These are phyloP conservation scores for Diaporthe ampelina DNA, from an alignment of 2,329 filamentous ascomycete genomes.

Conservation along the genomic window DNA sequence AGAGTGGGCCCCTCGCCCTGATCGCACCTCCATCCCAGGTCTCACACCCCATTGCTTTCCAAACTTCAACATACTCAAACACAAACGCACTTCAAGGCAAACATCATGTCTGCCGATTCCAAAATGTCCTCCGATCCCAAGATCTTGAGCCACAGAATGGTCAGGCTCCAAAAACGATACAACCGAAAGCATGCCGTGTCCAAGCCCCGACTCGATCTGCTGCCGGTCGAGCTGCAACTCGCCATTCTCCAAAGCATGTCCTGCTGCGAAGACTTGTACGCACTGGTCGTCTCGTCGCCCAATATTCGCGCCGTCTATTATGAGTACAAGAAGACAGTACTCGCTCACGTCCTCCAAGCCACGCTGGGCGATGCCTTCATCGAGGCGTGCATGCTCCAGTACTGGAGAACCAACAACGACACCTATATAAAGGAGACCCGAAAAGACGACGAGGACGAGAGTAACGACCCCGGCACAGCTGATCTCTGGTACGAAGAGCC, in stretches of 20 bases:
- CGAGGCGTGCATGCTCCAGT: constrained; percentile 4
- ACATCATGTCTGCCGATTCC: background rate
- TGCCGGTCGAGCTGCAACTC: background rate
- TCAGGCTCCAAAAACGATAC: background rate
- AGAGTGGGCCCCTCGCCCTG: too few relatives aligned
- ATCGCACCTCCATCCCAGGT: too few relatives aligned
- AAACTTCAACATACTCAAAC: too few relatives aligned
- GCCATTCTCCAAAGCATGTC: background rate
- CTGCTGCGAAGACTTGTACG: background rate
- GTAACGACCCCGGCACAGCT: too few relatives aligned
- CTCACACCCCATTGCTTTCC: too few relatives aligned
- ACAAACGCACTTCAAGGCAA: background rate
- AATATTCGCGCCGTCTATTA: background rate
- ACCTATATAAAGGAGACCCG: background rate
- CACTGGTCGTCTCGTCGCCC: background rate
- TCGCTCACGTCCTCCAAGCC: background rate
- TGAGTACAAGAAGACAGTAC: background rate
- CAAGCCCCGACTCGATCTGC: background rate
- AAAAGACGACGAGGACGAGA: background rate
- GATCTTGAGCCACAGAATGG: background rate
- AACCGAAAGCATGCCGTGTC: too few relatives aligned
- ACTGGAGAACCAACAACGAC: background rate
- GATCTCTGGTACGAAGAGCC: background rate
- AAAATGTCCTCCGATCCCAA: background rate
- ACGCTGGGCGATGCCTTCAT: background rate